phyloP scores from a whole-genome alignment of 257 asterid genomes.

The Solanum piurae region DNA sequence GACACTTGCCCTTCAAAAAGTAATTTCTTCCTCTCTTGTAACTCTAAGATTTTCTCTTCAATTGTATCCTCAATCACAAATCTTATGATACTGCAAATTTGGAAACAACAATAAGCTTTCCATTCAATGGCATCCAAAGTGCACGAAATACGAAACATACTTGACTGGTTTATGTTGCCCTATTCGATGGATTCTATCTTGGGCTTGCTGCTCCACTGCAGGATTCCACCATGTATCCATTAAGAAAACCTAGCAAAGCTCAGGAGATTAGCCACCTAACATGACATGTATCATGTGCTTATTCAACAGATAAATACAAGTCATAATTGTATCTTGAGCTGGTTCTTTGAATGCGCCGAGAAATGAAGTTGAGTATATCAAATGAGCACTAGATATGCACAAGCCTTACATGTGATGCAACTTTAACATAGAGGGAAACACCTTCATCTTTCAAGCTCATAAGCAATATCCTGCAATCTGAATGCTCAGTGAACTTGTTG shows the following conservation, averaged over 20 bases:
- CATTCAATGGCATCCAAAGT: too few species aligned
- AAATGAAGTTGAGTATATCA: too few species aligned
- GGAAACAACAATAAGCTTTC: too few species aligned
- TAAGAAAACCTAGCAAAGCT: too few species aligned
- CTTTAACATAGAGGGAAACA: slow-evolving; percentile 64
- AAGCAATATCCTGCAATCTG: background rate
- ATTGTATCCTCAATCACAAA: background rate
- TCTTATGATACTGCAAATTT: too few species aligned
- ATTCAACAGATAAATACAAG: too few species aligned
- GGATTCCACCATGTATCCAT: background rate
- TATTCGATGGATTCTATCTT: background rate
- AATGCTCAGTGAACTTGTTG: slow-evolving; percentile 45
- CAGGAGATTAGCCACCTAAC: too few species aligned
- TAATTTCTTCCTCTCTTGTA: background rate
- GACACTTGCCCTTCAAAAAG: background rate
- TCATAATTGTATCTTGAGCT: too few species aligned
- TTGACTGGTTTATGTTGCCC: background rate
- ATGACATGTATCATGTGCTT: too few species aligned
- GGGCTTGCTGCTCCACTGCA: background rate
- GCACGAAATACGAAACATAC: background rate
- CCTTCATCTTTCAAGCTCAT: slow-evolving; percentile 94
- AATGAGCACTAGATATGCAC: too few species aligned
- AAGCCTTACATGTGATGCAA: background rate
- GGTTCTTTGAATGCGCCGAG: too few species aligned
- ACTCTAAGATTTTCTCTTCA: background rate